These are phyloP conservation scores for Pinus albicaulis DNA, from an alignment of 75 land plant genomes.

Conservation along the genomic window DNA sequence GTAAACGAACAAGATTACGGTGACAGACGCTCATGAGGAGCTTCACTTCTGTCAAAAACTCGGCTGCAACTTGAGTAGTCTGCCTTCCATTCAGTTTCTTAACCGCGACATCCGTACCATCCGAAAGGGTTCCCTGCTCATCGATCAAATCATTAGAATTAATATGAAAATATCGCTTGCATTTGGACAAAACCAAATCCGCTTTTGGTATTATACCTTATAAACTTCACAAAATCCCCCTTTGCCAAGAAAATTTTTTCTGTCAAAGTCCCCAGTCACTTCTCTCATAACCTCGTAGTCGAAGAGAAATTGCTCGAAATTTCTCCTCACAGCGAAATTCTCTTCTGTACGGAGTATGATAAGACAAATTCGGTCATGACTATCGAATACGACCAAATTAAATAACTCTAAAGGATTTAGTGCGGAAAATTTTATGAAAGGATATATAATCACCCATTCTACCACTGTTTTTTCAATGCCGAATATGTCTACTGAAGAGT, in stretches of 20 bases:
- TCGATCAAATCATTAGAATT: background rate
- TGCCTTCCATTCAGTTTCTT: slow-evolving; percentile 9
- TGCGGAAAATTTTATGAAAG: too few species aligned
- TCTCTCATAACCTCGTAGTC: background rate
- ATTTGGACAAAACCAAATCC: too few species aligned
- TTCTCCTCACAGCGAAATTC: background rate
- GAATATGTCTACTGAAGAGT: background rate
- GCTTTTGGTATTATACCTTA: slow-evolving; percentile 6
- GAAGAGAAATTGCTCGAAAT: background rate
- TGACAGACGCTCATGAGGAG: slow-evolving; percentile 13
- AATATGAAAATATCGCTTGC: too few species aligned
- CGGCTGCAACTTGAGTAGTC: background rate
- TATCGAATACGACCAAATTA: too few species aligned
- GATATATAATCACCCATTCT: background rate
- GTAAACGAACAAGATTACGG: slow-evolving; percentile 21
- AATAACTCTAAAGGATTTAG: too few species aligned
- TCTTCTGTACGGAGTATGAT: background rate
- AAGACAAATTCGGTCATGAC: too few species aligned
- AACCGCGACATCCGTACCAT: slow-evolving; percentile 11
- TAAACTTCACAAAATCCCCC: slow-evolving; percentile 17
- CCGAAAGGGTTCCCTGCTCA: slow-evolving; percentile 3
- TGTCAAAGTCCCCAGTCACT: background rate
- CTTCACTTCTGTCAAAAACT: slow-evolving; percentile 21
- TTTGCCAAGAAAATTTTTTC: background rate
- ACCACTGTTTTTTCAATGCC: background rate